Conservation (phyloP, 768 basidiomycete genomes). For the Mycena indigotica region DNA sequence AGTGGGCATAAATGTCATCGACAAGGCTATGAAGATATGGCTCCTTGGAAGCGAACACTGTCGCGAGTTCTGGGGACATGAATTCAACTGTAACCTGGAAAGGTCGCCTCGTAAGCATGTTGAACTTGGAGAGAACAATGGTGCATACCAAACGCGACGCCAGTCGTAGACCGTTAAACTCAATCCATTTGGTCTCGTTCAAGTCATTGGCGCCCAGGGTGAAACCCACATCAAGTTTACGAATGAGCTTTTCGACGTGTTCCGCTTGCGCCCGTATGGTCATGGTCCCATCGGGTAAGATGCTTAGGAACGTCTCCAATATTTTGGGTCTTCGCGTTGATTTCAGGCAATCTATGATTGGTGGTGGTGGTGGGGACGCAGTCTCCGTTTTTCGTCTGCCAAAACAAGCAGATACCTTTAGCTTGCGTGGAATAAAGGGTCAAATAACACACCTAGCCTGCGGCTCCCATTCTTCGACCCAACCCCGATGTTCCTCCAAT, state of each 20-base stretch:
- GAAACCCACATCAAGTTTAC: not conserved
- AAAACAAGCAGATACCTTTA: no score
- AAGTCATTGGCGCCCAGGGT: not conserved
- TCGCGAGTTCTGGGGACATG: constrained; percentile 17
- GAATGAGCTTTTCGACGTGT: not conserved
- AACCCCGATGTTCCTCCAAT: no score
- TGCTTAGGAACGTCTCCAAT: no score
- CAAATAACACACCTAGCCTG: no score
- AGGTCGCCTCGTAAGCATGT: not conserved
- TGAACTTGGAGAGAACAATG: not conserved
- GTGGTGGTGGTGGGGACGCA: no score
- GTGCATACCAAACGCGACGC: not conserved
- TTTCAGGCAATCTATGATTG: no score
- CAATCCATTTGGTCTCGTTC: not conserved
- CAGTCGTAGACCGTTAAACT: not conserved
- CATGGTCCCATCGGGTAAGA: no score
- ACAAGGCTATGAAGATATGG: constrained; percentile 15
- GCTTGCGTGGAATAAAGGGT: no score
- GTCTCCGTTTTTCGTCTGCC: no score
- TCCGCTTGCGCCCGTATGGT: no score
- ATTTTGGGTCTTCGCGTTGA: no score
- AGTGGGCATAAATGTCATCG: constrained; percentile 19
- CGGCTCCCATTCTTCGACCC: no score
- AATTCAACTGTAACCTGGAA: constrained; percentile 18
- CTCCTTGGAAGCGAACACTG: not conserved